Conservation (phyloP, 805 yeast genomes). For the Teunomyces stri region DNA sequence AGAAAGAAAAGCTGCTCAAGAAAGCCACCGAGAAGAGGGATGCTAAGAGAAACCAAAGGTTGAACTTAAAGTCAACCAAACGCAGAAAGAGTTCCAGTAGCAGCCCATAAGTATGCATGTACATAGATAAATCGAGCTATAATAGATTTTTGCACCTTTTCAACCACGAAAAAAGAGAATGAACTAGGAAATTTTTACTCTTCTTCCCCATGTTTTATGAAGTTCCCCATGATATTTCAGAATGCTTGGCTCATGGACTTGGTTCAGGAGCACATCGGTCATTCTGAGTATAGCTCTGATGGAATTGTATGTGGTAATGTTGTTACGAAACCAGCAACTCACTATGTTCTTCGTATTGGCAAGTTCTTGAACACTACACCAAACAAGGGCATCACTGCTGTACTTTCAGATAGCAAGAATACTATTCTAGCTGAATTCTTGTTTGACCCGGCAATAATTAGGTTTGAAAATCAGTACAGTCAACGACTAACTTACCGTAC, state of each 20-base stretch:
- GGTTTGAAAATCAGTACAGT: constrained; percentile 29
- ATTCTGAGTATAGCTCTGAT: constrained; percentile 9
- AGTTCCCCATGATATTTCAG: constrained; percentile 21
- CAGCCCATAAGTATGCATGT: neutral
- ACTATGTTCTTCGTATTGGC: constrained; percentile 19
- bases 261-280: constrained; percentile 7
- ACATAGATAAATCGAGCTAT: neutral
- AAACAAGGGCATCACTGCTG: constrained; percentile 24
- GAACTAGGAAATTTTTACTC: neutral
- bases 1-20: constrained; percentile 21
- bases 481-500: constrained; percentile 36
- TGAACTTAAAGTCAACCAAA: constrained; percentile 15
- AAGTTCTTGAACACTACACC: constrained; percentile 21
- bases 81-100: constrained; percentile 15
- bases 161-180: neutral
- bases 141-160: neutral
- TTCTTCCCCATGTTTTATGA: constrained; percentile 2
- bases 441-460: constrained; percentile 21
- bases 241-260: constrained; percentile 22
- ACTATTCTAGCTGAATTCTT: constrained; percentile 30
- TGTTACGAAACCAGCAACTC: neutral
- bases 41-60: constrained; percentile 31
- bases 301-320: neutral
- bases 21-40: constrained; percentile 33
- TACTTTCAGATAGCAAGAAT: constrained; percentile 32